These are phyloP conservation scores for Actinomortierella ambigua DNA, from an alignment of 371 early-diverging fungal species.

Conservation along the genomic window DNA sequence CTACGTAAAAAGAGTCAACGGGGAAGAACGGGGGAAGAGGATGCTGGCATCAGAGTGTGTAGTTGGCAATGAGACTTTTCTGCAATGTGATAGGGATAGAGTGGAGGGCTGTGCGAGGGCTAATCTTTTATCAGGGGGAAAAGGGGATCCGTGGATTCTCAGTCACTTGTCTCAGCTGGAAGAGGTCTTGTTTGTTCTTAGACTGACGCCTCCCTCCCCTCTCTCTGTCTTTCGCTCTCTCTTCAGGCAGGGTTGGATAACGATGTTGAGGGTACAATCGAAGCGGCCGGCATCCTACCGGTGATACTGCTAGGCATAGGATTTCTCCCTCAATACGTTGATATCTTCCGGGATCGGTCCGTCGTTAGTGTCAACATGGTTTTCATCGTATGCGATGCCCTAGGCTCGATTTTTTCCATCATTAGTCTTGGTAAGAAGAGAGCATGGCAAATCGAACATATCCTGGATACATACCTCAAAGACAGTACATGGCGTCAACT, in stretches of 20 bases:
- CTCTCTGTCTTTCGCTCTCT: conserved; percentile 1
- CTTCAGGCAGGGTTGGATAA: conserved; percentile 7
- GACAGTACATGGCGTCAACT: too few species aligned
- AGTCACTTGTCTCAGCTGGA: too few species aligned
- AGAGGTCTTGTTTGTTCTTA: too few species aligned
- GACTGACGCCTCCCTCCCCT: not conserved
- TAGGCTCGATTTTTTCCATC: conserved; percentile 54
- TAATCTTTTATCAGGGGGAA: too few species aligned
- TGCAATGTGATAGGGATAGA: too few species aligned
- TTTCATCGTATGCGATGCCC: conserved; percentile 54
- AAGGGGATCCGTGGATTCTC: too few species aligned
- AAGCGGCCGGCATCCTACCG: conserved; percentile 53
- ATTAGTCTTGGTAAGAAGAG: conserved; percentile 48
- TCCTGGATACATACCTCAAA: too few species aligned
- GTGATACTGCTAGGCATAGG: conserved; percentile 50
- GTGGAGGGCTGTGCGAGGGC: too few species aligned
- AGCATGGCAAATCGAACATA: not conserved
- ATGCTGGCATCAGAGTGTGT: too few species aligned
- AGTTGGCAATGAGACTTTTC: too few species aligned
- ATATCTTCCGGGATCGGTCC: conserved; percentile 48
- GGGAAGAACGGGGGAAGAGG: not conserved
- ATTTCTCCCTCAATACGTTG: conserved; percentile 56
- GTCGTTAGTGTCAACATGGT: conserved; percentile 52
- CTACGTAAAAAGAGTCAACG: not conserved
- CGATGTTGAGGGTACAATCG: conserved; percentile 28